A percentile compares a stretch with the other conserved stretches of the same genome.
phyloP scores from a whole-genome alignment of 2,329 filamentous ascomycete genomes.

The Lizonia empirigonia region DNA sequence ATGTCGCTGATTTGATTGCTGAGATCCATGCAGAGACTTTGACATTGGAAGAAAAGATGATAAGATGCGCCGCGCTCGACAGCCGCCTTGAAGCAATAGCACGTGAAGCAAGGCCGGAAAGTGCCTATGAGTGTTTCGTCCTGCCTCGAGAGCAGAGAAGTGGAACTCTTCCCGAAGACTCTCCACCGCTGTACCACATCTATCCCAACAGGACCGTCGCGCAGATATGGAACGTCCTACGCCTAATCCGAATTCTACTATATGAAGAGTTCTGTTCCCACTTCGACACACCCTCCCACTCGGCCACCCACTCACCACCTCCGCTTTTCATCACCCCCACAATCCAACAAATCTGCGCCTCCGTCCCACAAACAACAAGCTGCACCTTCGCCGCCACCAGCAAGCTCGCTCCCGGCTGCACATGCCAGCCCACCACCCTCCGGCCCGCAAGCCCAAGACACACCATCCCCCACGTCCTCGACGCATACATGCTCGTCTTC shows the following conservation, averaged over 20 bases:
- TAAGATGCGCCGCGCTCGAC: not conserved
- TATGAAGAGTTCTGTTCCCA: not conserved
- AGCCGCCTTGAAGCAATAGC: not conserved
- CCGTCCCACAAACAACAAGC: not conserved
- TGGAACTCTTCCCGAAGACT: not conserved
- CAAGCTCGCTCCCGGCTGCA: not conserved
- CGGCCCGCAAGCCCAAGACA: not conserved
- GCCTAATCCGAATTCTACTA: not conserved
- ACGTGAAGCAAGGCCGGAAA: not conserved
- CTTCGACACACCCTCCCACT: no score
- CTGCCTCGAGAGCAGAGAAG: not conserved
- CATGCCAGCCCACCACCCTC: not conserved
- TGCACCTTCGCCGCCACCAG: not conserved
- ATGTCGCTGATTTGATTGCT: not conserved
- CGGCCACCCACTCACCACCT: no score
- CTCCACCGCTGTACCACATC: not conserved
- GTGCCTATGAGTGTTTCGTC: not conserved
- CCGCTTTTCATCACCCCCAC: not conserved
- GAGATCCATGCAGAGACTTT: not conserved
- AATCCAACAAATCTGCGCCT: slow-evolving; percentile 3
- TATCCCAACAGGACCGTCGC: not conserved
- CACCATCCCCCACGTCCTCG: not conserved
- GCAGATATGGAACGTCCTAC: slow-evolving; percentile 4
- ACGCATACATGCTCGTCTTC: not conserved
- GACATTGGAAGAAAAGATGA: not conserved